Evolutionary conservation across 306 rosid species (phyloP).

Genomic region (Inga laurina): DNA sequence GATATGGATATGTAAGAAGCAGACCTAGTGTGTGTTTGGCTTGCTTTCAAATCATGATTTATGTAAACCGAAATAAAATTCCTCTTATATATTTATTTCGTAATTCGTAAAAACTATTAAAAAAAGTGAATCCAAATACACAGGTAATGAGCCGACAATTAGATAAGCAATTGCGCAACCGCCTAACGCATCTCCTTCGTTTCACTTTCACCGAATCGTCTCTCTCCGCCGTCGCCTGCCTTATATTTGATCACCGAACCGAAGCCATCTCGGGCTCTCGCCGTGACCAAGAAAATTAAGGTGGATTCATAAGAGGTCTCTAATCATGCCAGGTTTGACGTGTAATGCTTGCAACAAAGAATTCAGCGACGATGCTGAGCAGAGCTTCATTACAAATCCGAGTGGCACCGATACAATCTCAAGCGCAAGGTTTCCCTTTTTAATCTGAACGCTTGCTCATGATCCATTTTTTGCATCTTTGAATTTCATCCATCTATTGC

Average conservation of each 20-base stretch:
- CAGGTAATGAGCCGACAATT: not conserved
- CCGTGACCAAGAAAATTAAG: not conserved
- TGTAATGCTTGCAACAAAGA: slow-evolving; percentile 97
- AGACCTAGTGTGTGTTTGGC: too few species aligned
- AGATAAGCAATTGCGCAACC: slow-evolving; percentile 1
- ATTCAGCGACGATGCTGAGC: slow-evolving; percentile 62
- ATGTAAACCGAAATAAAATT: too few species aligned
- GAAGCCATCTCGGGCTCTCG: not conserved
- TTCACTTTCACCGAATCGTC: slow-evolving; percentile 36
- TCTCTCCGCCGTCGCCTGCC: slow-evolving; percentile 25
- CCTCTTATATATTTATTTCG: too few species aligned
- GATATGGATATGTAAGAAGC: too few species aligned
- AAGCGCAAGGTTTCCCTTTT: slow-evolving; percentile 80
- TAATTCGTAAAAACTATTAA: too few species aligned
- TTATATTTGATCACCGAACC: not conserved
- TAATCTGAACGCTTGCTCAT: not conserved
- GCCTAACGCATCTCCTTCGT: not conserved
- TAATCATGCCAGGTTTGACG: slow-evolving; percentile 64
- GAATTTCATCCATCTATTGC: not conserved
- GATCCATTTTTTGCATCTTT: not conserved
- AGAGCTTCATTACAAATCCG: slow-evolving; percentile 89
- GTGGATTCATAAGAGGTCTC: not conserved
- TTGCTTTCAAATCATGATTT: too few species aligned
- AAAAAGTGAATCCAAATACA: too few species aligned
- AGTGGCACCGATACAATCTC: slow-evolving; percentile 99